A percentile compares a stretch with the other conserved stretches of the same genome.
phyloP scores from a whole-genome alignment of 2,329 filamentous ascomycete species.

The Epichloe coenophiala region DNA sequence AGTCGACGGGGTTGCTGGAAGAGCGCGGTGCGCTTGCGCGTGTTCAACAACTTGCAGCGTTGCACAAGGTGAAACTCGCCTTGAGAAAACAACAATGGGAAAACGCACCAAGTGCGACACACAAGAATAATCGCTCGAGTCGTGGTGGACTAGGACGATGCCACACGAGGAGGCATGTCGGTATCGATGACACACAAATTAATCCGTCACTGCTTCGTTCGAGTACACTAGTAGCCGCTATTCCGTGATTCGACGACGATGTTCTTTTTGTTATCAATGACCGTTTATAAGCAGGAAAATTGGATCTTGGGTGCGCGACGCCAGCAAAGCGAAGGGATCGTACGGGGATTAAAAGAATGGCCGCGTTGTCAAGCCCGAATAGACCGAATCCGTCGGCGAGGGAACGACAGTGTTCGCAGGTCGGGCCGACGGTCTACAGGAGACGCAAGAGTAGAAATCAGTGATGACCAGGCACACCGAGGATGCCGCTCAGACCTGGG shows the following conservation, averaged over 20 bases:
- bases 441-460: background rate
- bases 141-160: background rate
- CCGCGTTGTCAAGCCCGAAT: background rate
- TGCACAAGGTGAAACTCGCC: background rate
- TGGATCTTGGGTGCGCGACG: background rate
- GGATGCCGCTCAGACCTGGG: background rate
- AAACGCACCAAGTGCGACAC: background rate
- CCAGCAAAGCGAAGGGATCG: background rate
- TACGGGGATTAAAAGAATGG: background rate
- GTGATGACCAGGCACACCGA: background rate
- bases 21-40: background rate
- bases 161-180: conserved; percentile 5
- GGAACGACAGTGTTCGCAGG: background rate
- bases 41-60: background rate
- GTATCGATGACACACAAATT: background rate
- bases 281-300: background rate
- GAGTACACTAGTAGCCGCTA: background rate
- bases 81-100: background rate
- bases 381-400: background rate
- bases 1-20: background rate
- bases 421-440: background rate
- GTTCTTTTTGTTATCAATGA: background rate
- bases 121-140: background rate
- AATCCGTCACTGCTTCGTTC: background rate
- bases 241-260: too few relatives aligned